A percentile compares a stretch with the other conserved stretches of the same genome.
These are phyloP conservation scores for Brassica juncea DNA, from an alignment of 345 rosid species.

Conservation along the genomic window DNA sequence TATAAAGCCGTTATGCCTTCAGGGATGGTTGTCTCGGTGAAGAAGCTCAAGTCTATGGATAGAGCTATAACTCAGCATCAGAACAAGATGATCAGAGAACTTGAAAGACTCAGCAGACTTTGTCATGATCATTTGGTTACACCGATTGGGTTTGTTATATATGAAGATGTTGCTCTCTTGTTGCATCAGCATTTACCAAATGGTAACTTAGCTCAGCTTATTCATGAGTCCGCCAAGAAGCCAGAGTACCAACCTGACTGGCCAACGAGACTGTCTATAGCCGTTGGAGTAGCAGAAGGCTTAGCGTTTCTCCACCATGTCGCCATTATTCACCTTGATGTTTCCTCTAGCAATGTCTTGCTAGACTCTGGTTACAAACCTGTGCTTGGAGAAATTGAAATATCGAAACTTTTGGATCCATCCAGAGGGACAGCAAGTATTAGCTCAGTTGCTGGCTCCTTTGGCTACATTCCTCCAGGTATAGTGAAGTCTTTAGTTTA, in stretches of 20 bases:
- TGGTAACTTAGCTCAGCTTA: conserved; percentile 78
- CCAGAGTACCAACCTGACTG: conserved; percentile 77
- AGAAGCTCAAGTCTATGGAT: conserved; percentile 87
- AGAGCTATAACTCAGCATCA: conserved; percentile 81
- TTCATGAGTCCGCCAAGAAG: conserved; percentile 70
- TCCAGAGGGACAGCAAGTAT: conserved; percentile 83
- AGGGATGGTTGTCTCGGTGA: conserved; percentile 74
- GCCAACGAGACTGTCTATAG: conserved; percentile 84
- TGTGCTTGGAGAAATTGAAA: conserved; percentile 83
- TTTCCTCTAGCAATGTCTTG: conserved; percentile 79
- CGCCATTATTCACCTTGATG: conserved; percentile 87
- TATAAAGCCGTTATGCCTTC: conserved; percentile 96
- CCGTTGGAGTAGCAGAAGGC: conserved; percentile 90
- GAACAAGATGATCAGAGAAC: conserved; percentile 93
- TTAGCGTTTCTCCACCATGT: conserved; percentile 89
- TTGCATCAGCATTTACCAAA: conserved; percentile 79
- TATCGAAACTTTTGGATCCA: conserved; percentile 82
- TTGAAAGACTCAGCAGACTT: conserved; percentile 92
- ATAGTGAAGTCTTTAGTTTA: conserved; percentile 9
- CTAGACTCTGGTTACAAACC: conserved; percentile 76
- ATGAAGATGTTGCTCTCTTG: conserved; percentile 91
- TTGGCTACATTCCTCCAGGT: conserved; percentile 98
- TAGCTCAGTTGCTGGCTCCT: conserved; percentile 94
- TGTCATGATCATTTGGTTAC: conserved; percentile 79
- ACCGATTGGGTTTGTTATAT: conserved; percentile 86